These are phyloP conservation scores for Imleria badia DNA, from an alignment of 768 basidiomycete genomes.

Conservation along the genomic window DNA sequence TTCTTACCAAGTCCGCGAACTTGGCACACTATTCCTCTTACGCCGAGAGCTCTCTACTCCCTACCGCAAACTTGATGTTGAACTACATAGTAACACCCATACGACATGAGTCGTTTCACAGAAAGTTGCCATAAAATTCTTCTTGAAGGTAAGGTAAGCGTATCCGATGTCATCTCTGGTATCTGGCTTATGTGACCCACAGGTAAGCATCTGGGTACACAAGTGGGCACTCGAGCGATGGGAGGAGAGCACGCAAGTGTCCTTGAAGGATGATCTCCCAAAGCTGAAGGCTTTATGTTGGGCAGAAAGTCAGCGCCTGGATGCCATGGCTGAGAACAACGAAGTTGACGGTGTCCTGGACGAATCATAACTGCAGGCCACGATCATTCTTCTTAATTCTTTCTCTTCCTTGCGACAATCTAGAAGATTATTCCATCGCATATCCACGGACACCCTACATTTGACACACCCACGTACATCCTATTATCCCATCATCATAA, in stretches of 20 bases:
- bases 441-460: slow-evolving; percentile 29
- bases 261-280: slow-evolving; percentile 56
- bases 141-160: slow-evolving; percentile 74
- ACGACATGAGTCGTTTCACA: slow-evolving; percentile 74
- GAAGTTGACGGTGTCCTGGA: slow-evolving; percentile 8
- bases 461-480: slow-evolving; percentile 18
- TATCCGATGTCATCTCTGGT: background rate
- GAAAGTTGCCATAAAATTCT: slow-evolving; percentile 85
- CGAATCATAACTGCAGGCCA: slow-evolving; percentile 13
- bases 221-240: slow-evolving; percentile 83
- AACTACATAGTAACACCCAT: slow-evolving; percentile 79
- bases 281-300: slow-evolving; percentile 22
- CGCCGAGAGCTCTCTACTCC: slow-evolving; percentile 73
- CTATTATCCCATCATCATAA: slow-evolving; percentile 22
- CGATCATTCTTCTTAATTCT: background rate
- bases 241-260: slow-evolving; percentile 61
- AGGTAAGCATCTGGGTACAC: slow-evolving; percentile 83
- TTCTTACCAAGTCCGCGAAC: slow-evolving; percentile 63
- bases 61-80: slow-evolving; percentile 82
- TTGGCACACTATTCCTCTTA: slow-evolving; percentile 88
- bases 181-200: slow-evolving; percentile 3
- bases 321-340: slow-evolving; percentile 7
- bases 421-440: slow-evolving; percentile 24
- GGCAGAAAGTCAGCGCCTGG: slow-evolving; percentile 19
- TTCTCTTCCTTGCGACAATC: slow-evolving; percentile 11